Base-by-base conservation (phyloP, 2,329 filamentous ascomycete genomes). In the Colletotrichum eleusines region DNA sequence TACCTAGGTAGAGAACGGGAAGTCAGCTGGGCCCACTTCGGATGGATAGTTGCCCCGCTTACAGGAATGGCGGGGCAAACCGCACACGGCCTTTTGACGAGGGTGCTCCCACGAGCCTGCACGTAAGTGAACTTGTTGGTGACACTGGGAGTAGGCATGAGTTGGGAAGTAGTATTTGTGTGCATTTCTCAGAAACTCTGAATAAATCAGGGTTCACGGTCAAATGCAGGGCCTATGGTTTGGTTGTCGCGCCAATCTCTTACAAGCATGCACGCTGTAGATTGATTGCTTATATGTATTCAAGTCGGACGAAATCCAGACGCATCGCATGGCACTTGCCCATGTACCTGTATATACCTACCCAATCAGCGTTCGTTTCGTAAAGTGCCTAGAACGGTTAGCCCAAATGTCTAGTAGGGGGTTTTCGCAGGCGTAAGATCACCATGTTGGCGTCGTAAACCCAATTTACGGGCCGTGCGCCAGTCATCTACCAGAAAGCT, bases 1-100 rank as follows among this genome's bases (percentile, higher is more conserved):
- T 6, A 11, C 9, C 35, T 35, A 42, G 40, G 18, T 8, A 44
- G 18, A 23, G 50, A 50, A 60, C 55, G 38, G 66, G 59, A 69
- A 58, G 59, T 63, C 69, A 71, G 58, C n/a, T 38, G 20, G 59
- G 12, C 54, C 69, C 65, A 66, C 55, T 51, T 42, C 66, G 54
- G 66, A 55, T 69, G 55, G 66, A 69, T 50, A 54, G 54, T 60
- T 59, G 59, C 26, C 58, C 69, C 64, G 69, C 48, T 33, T 42
- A 42, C n/a, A 11, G 64, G 58, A 48, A 63, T 59, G 58, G 28
- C 48, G 28, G 16, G 31, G 28, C 58, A 40, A 48, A 23, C 12
- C 55, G n/a, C n/a, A n/a, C n/a, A n/a, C n/a, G n/a, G n/a, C n/a
- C n/a, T n/a, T n/a, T n/a, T n/a, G n/a, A n/a, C n/a, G n/a, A n/a